Evolutionary conservation across 352 stramenopile genomes (phyloP), one percentile per base, ranked within the genome.

Genomic region (Pythium apleroticum): DNA sequence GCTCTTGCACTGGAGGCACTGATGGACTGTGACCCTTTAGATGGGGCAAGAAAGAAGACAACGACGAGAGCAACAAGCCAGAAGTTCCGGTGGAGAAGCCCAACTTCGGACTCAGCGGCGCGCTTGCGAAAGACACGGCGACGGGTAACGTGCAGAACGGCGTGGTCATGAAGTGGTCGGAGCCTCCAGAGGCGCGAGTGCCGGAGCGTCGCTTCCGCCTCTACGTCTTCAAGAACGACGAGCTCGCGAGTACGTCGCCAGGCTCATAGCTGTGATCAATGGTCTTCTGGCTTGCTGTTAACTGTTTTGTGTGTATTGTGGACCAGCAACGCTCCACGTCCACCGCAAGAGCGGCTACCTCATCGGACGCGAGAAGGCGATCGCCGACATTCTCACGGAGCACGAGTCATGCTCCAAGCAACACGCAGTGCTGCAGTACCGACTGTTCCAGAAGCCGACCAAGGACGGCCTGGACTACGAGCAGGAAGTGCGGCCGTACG

Each of bases 401-500:
- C 97, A 99, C 83, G 83, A 84, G 48, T 98, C 86, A 41, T 97
- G 96, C 76, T 98, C 93, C 3, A 98, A 98, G 57, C 97, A 99
- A 81, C 97, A 99, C 74, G 96, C 96, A 1, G 97, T 99, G 43
- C 69, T 99, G 35, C 97, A 99, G 78, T 98, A 96, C 70, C 81
- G 93, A 20, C 68, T 94, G 54, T 89, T 85, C 52, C 82, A 95
- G 67, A 89, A 83, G 56, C 73, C 82, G 30, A 85, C 74, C 27
- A 65, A 73, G 11, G 80, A 91, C 55, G 81, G 84, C 0, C 66
- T 92, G 7, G 67, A 72, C 52, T 84, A 81, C 53, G 64, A 77
- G 58, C 81, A 84, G 49, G 73, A 91, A 27, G 84, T 95, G 66
- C 80, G 82, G 24, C 97, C 97, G 4, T 99, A 99, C 82, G 78